Base-by-base conservation (phyloP, 2,329 filamentous ascomycete species). In the Claviceps spartinae region DNA sequence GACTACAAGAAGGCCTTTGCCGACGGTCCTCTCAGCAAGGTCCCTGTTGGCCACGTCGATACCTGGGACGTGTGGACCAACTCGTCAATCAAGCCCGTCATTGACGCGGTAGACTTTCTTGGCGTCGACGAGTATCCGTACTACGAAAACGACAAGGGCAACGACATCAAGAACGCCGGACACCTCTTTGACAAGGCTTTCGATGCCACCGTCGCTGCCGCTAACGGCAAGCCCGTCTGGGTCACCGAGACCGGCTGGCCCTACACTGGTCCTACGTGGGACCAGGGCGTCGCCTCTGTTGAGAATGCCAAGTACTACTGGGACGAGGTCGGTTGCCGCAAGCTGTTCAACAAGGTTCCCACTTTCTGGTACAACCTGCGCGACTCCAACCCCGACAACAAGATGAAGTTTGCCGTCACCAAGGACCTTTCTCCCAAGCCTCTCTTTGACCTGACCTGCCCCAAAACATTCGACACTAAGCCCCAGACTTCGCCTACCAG, bases 241-340 rank as follows among this genome's bases (percentile, higher is more conserved):
- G 70, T 82, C 47, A 80, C 78, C 20, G 81, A 85, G 72, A 82
- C 78, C 13, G 81, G 82, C 60, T 85, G 81, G 81, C 82, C 82
- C 49, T 69, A 72, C 48, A 67, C 63, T 38, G 82, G 82, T 41
- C 62, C 69, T 11, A 68, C 69, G 49, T 75, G 73, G 66, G 78
- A 79, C 50, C 58, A 74, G 64, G 81, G 77, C 50, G 72, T 75
- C 9, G 63, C 82, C 48, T 76, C 70, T 56, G 65, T 75, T 34
- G 64, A 70, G 36, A 85, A 85, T 62, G 78, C 81, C 55, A 73
- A 81, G 70, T 72, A 69, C 56, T 86, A 81, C 73, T 86, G 81
- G 79, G 67, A 74, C 49, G 68, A 76, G 40, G 68, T 84, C 55
- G 82, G 74, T 50, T 86, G 82, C 72, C 68, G 71, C 55, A 68